Evolutionary conservation across 768 basidiomycete species (phyloP).

Genomic region (Macrolepiota fuliginosa): DNA sequence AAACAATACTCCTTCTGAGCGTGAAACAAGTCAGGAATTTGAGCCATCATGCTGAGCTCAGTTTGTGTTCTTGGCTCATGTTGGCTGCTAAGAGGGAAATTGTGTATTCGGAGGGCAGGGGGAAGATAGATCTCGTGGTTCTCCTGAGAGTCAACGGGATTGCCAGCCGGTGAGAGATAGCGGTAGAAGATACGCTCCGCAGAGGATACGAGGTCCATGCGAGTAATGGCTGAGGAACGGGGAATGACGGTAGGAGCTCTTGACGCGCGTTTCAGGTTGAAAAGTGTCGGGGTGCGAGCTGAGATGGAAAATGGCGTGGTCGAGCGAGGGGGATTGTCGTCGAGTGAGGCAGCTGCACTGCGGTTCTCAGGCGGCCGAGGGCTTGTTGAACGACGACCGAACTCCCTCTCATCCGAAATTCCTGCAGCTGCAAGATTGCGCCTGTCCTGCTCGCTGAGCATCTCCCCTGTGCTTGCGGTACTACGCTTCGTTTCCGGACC

Average conservation of each 20-base stretch:
- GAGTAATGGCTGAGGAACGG: constrained; percentile 86
- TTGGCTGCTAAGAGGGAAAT: constrained; percentile 79
- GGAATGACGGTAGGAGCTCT: constrained; percentile 94
- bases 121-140: constrained; percentile 99
- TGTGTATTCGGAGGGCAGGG: constrained; percentile 85
- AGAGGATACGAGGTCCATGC: constrained; percentile 84
- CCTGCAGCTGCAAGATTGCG: constrained; percentile 52
- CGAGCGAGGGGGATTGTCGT: constrained; percentile 53
- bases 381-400: constrained; percentile 54
- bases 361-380: constrained; percentile 48
- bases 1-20: constrained; percentile 97
- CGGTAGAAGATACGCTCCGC: constrained; percentile 96
- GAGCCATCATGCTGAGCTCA: constrained; percentile 77
- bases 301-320: constrained; percentile 79
- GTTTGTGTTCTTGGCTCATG: constrained; percentile 68
- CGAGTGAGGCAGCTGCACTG: constrained; percentile 48
- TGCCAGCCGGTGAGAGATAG: constrained; percentile 84
- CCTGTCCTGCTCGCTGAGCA: constrained; percentile 70
- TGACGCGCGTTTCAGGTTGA: constrained; percentile 73
- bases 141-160: constrained; percentile 73
- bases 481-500: constrained; percentile 73
- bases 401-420: constrained; percentile 37
- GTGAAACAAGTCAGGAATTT: constrained; percentile 96
- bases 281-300: constrained; percentile 73
- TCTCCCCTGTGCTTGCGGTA: constrained; percentile 76